Base-by-base conservation (phyloP, 2,329 filamentous ascomycete genomes). In the Mycosphaerelloides madeirae region DNA sequence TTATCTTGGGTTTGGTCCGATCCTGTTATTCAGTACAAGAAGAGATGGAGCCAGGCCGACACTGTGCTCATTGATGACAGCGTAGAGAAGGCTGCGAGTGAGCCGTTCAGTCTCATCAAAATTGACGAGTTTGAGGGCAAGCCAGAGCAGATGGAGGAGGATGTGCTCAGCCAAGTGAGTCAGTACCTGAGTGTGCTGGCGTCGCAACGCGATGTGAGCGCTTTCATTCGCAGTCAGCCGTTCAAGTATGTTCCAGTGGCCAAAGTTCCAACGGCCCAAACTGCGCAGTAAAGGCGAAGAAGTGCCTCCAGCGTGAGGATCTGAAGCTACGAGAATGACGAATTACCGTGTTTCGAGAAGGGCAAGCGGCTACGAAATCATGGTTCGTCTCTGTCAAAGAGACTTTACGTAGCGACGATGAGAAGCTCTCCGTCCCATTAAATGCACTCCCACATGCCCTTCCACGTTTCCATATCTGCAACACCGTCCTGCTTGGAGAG, bases 21-120 rank as follows among this genome's bases (percentile, higher is more conserved):
- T 3, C 43, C 52, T 1, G 68, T 75, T 12, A 44, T 63, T 13
- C 71, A 75, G 52, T 55, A 57, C 3, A 62, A 62, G n/a, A 69
- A 73, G 38, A 71, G 72, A 1, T 97, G 89, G 85, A 77, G 82
- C 56, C 89, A 95, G 68, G 76, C 76, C 39, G 95, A 97, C 65
- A 97, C 93, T 0, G 76, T 97, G 6, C 74, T 98, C 19, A 81
- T 97, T 31, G 93, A 98, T 56, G 93, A 97, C 67, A 87, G 83
- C 22, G 58, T 68, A 1, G 76, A 90, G 59, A 98, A 97, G 71
- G 90, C 84, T 1, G 75, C 79, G 19, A 83, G 78, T 43, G 87
- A 98, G 65, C 93, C 93, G 1, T 79, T 80, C 68, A 97, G 97
- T 58, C 75, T 93, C 16, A 68, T 97, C 8, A 73, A 82, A 53